Evolutionary conservation across 179 eudicot species (phyloP), one percentile per base, ranked within the genome.

Genomic region (Silene vulgaris): DNA sequence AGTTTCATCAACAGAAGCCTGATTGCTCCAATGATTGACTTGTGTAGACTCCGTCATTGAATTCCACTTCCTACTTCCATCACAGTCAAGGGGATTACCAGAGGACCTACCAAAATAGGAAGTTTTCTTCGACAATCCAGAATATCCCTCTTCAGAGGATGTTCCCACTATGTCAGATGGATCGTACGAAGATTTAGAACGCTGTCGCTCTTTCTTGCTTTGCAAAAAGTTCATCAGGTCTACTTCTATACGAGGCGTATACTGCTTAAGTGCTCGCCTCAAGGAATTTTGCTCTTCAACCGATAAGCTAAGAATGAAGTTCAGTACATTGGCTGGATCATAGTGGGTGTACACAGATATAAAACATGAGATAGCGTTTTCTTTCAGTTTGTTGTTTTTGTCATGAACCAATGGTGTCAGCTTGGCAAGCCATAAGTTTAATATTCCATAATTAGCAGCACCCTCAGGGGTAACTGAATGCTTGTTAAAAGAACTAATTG

Each of bases 161-260:
- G 91, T 88, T 65, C 97, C 97, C 74, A 87, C 88, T 74, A 84
- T 77, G 82, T 95, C 99, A 77, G 87, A 87, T 30, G 90, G 96
- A 82, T 95, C 99, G 73, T 90, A 89, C 62, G 91, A 85, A 78
- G 92, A 84, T 80, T 90, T 95, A 1, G 88, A 59, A 60, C 97
- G 99, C 50, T 86, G 96, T 78, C 89, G 76, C 72, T 95, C 99
- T 83, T 89, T 95, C 85, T 89, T 95, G 87, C 85, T 90, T 79
- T 95, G 99, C 84, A 95, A 64, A 78, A 78, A 95, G 80, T 89
- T 95, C 97, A 95, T 89, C 79, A 95, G 86, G 72, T 95, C 99
- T 30, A 93, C 99, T 78, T 95, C 99, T 69, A 95, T 93, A 72
- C 99, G 99, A 80, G 99, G 99, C 0, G 99, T 95, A 74, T 90